Base-by-base conservation (phyloP, 257 asterid genomes). In the Rhazya stricta region DNA sequence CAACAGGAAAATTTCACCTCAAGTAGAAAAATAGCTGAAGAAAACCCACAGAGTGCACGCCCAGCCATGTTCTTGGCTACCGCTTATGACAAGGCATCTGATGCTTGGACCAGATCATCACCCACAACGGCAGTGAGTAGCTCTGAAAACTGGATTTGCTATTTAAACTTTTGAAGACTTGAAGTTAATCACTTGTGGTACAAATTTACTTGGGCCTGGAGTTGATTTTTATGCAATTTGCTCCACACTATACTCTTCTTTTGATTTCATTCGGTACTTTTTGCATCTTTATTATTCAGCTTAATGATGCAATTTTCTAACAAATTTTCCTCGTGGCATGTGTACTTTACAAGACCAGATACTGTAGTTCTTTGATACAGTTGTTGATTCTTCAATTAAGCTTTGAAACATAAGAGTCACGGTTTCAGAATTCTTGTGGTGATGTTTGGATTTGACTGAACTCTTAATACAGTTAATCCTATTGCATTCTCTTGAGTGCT, bases 1-100 rank as follows among this genome's bases (percentile, higher is more conserved):
- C 67, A 53, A 30, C 76, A 95, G 99, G 96, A 86, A 72, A 86
- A 78, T 76, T 91, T 95, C 85, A 77, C 81, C 84, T 79, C 77
- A 51, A 92, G 82, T 78, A 86, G 96, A 80, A 90, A 89, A 83
- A 92, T 79, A 46, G 80, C 71, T 58, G 91, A 80, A 76, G 86
- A 73, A 69, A 85, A 86, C 41, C 48, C 23, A 46, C 92, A 74
- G 74, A 81, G 69, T 79, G 82, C 74, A 61, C 82, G 72, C 74
- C 92, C 97, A 68, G 90, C 93, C 50, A 92, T 95, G 97, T 92
- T 83, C 75, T 69, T 92, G 82, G 98, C 97, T 43, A 89, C 97
- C 80, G 72, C 79, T 83, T 95, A 91, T 82, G 99, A 95, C 85
- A 82, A 83, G 78, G 76, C 85, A 76, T 95, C 99, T 75, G 96